phyloP scores from a whole-genome alignment of 2,329 filamentous ascomycete species.

The Ceratocystis variospora region DNA sequence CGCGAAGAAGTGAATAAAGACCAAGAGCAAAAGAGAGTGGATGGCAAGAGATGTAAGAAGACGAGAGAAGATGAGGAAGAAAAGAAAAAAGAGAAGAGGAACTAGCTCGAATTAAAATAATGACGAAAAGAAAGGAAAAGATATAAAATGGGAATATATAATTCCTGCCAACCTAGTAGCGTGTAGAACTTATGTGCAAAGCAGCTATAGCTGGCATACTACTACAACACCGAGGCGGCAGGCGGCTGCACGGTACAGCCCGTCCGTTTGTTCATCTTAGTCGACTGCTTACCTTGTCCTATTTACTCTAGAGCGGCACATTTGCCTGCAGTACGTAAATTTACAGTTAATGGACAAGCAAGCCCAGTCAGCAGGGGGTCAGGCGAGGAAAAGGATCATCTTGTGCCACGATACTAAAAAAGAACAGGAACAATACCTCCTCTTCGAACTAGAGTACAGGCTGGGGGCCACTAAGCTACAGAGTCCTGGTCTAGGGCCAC shows the following conservation, averaged over 20 bases:
- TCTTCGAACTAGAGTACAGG: no score
- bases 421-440: no score
- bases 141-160: background rate
- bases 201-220: background rate
- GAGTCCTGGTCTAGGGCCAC: no score
- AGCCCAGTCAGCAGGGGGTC: no score
- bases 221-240: background rate
- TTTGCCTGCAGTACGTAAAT: background rate
- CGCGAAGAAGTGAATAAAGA: background rate
- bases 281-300: background rate
- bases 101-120: conserved; percentile 7
- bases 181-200: background rate
- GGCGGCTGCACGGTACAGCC: background rate
- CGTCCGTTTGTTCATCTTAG: background rate
- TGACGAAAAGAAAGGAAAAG: background rate
- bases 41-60: background rate
- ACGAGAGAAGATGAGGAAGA: background rate
- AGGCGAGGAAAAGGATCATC: no score
- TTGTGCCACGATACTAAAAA: no score
- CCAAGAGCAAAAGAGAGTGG: background rate
- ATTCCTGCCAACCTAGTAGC: background rate
- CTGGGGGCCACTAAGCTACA: no score
- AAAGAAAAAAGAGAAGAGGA: background rate
- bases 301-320: background rate
- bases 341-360: no score